Conservation (phyloP, 2,329 filamentous ascomycete genomes). For the Colletotrichum noveboracense region DNA sequence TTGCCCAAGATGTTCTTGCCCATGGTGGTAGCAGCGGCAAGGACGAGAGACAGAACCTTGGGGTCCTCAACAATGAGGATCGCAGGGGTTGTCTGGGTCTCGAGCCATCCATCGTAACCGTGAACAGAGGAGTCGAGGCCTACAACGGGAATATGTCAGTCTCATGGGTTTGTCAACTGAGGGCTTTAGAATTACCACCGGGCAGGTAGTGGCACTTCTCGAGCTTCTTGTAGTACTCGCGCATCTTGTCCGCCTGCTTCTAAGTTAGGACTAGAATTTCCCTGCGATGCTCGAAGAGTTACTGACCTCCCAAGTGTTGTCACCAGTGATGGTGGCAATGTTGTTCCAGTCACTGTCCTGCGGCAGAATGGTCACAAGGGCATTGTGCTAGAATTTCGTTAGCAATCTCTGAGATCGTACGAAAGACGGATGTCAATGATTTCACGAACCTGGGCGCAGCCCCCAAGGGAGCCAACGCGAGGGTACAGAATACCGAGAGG, state of each 20-base stretch:
- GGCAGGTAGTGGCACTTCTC: slow-evolving; percentile 61
- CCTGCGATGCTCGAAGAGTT: fast-evolving
- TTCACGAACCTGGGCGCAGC: slow-evolving; percentile 41
- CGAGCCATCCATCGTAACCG: slow-evolving; percentile 59
- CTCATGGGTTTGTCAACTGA: fast-evolving
- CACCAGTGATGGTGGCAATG: slow-evolving; percentile 63
- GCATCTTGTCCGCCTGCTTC: slow-evolving; percentile 55
- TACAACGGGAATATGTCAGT: fast-evolving
- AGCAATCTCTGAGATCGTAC: fast-evolving
- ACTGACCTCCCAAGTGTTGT: slow-evolving; percentile 53
- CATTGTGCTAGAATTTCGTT: slow-evolving; percentile 54
- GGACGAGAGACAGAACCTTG: slow-evolving; percentile 5
- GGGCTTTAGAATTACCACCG: background rate
- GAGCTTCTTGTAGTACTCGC: slow-evolving; percentile 60
- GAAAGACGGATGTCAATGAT: fast-evolving
- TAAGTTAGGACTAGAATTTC: background rate
- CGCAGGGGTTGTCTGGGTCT: background rate
- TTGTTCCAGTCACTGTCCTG: slow-evolving; percentile 64
- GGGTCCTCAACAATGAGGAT: background rate
- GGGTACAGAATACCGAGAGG: slow-evolving; percentile 51
- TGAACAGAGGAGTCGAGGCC: slow-evolving; percentile 47
- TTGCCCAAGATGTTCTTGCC: background rate
- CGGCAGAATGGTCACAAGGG: slow-evolving; percentile 62
- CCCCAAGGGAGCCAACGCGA: slow-evolving; percentile 48
- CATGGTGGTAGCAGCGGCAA: slow-evolving; percentile 4